These are phyloP conservation scores for Ascoidea rubescens DNA, from an alignment of 805 yeast genomes.

Conservation along the genomic window DNA sequence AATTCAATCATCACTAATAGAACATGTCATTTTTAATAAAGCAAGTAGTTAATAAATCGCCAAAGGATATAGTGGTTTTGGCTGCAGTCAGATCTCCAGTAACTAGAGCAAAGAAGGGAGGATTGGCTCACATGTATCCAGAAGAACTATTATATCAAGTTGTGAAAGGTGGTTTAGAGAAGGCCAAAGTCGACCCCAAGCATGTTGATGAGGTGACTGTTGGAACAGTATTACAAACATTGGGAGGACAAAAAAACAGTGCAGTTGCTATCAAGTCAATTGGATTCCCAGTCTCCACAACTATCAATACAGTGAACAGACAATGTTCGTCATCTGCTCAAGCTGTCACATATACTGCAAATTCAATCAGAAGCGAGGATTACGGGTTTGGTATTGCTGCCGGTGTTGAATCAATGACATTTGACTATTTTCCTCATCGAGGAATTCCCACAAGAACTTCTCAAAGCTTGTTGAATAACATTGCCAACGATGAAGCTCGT, in stretches of 20 bases:
- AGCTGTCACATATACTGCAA: conserved; percentile 82
- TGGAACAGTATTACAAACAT: conserved; percentile 85
- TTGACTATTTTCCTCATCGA: conserved; percentile 60
- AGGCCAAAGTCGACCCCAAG: conserved; percentile 33
- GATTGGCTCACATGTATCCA: conserved; percentile 68
- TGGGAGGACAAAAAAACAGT: conserved; percentile 92
- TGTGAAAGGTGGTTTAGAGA: conserved; percentile 44
- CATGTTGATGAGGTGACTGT: conserved; percentile 74
- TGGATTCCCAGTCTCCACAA: conserved; percentile 70
- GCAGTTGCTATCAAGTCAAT: conserved; percentile 86
- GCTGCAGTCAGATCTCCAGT: conserved; percentile 86
- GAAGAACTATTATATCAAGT: conserved; percentile 66
- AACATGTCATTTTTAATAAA: no score
- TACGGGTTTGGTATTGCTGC: conserved; percentile 83
- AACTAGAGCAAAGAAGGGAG: conserved; percentile 78
- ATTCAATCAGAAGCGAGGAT: conserved; percentile 77
- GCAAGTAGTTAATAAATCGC: conserved; percentile 11
- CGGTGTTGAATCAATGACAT: conserved; percentile 89
- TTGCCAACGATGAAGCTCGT: conserved; percentile 25
- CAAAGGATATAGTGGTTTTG: conserved; percentile 85
- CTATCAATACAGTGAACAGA: conserved; percentile 77
- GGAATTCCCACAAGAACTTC: conserved; percentile 53
- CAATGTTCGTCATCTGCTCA: conserved; percentile 92
- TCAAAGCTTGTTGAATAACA: conserved; percentile 24
- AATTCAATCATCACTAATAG: no score